Evolutionary conservation across 306 rosid species (phyloP).

Genomic region (Sechiopsis laciniata): DNA sequence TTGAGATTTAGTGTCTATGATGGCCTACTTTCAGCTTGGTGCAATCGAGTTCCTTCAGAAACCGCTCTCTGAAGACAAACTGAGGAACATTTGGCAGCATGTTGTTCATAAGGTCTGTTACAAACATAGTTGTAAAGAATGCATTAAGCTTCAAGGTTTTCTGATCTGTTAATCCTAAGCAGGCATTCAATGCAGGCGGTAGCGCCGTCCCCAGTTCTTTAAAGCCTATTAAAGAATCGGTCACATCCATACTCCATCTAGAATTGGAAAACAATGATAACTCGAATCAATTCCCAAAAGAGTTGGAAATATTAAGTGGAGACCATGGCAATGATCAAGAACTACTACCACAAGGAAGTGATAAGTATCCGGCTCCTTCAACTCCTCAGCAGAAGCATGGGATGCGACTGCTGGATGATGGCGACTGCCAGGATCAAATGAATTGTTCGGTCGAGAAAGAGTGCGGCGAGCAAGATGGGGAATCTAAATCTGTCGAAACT

Average conservation of each 20-base stretch:
- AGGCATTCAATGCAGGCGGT: constrained; percentile 82
- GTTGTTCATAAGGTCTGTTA: constrained; percentile 89
- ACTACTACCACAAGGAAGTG: constrained; percentile 52
- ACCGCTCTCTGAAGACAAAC: constrained; percentile 89
- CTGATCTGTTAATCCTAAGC: constrained; percentile 41
- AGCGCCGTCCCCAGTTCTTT: constrained; percentile 40
- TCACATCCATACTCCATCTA: constrained; percentile 46
- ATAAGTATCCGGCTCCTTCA: constrained; percentile 95
- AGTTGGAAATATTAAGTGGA: constrained; percentile 33
- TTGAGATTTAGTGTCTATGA: not conserved
- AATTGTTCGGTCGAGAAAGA: constrained; percentile 61
- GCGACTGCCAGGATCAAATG: constrained; percentile 83
- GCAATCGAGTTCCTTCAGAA: constrained; percentile 83
- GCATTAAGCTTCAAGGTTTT: constrained; percentile 15
- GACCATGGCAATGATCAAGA: constrained; percentile 42
- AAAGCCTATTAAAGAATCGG: constrained; percentile 62
- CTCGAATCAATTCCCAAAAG: constrained; percentile 29
- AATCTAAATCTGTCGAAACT: constrained; percentile 74
- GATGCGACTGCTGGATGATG: constrained; percentile 60
- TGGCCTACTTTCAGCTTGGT: constrained; percentile 60
- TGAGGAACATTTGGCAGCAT: constrained; percentile 97
- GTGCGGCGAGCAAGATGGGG: constrained; percentile 60
- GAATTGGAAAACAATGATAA: constrained; percentile 35
- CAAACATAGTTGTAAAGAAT: not conserved
- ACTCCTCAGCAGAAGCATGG: constrained; percentile 87